phyloP scores from a whole-genome alignment of 2,329 filamentous ascomycete species.

The Ustulina deusta region DNA sequence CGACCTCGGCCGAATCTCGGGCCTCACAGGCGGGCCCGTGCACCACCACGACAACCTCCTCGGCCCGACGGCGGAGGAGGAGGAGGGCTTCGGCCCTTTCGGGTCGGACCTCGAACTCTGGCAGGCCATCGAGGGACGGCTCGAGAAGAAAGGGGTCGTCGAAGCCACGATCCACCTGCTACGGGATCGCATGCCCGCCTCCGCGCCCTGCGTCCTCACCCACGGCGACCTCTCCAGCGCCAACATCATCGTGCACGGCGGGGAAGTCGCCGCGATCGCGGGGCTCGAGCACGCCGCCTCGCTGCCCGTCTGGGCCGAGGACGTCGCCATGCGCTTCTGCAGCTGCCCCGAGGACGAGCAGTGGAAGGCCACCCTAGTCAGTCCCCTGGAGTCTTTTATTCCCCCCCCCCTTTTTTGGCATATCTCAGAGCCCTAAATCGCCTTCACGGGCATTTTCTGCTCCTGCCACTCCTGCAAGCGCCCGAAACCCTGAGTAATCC shows the following conservation, averaged over 20 bases:
- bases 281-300: slow-evolving; percentile 45
- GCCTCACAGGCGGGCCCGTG: slow-evolving; percentile 35
- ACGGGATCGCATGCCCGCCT: slow-evolving; percentile 43
- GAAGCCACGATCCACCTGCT: slow-evolving; percentile 35
- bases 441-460: too few species aligned
- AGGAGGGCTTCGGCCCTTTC: slow-evolving; percentile 42
- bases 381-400: too few species aligned
- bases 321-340: slow-evolving; percentile 45
- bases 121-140: slow-evolving; percentile 33
- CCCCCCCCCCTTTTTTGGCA: too few species aligned
- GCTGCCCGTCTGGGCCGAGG: slow-evolving; percentile 47
- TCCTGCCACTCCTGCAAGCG: too few species aligned
- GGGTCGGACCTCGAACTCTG: slow-evolving; percentile 43
- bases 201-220: slow-evolving; percentile 44
- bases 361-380: slow-evolving; percentile 48
- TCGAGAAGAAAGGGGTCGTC: slow-evolving; percentile 31
- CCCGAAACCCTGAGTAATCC: too few species aligned
- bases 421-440: too few species aligned
- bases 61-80: slow-evolving; percentile 27
- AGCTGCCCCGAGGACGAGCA: slow-evolving; percentile 46
- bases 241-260: slow-evolving; percentile 43
- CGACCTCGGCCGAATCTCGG: slow-evolving; percentile 29
- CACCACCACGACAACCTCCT: slow-evolving; percentile 42
- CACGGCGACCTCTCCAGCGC: slow-evolving; percentile 47
- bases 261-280: slow-evolving; percentile 40